These are phyloP conservation scores for Paraphoma sp. DNA, from an alignment of 2,329 filamentous ascomycete species.

Conservation along the genomic window DNA sequence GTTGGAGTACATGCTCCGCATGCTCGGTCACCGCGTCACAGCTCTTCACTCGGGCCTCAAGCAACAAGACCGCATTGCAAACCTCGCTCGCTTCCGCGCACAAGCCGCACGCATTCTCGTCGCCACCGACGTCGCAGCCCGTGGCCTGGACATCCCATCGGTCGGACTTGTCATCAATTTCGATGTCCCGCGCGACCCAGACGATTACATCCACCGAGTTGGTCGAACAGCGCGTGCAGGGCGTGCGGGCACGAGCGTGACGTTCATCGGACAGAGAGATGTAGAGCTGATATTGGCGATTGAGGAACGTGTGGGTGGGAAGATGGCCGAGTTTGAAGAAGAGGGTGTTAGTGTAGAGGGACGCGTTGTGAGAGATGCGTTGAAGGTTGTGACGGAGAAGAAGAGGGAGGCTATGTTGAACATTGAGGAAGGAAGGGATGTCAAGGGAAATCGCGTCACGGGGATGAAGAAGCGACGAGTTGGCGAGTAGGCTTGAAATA, in stretches of 20 bases:
- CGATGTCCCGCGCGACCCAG: slow-evolving; percentile 92
- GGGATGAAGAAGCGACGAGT: slow-evolving; percentile 42
- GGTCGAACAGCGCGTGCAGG: slow-evolving; percentile 95
- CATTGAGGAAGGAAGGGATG: slow-evolving; percentile 90
- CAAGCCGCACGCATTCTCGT: slow-evolving; percentile 87
- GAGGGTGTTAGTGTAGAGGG: slow-evolving; percentile 95
- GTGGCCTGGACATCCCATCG: slow-evolving; percentile 93
- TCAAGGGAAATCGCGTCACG: slow-evolving; percentile 77
- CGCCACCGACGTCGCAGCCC: slow-evolving; percentile 91
- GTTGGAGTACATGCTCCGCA: slow-evolving; percentile 84
- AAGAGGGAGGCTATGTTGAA: slow-evolving; percentile 90
- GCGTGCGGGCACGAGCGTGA: slow-evolving; percentile 79
- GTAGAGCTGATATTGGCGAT: slow-evolving; percentile 90
- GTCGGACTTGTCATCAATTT: slow-evolving; percentile 93
- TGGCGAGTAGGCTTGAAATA: neutral
- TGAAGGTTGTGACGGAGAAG: slow-evolving; percentile 94
- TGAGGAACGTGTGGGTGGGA: slow-evolving; percentile 77
- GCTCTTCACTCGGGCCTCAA: slow-evolving; percentile 87
- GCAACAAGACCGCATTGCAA: slow-evolving; percentile 83
- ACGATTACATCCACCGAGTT: slow-evolving; percentile 97
- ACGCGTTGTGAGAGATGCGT: slow-evolving; percentile 79
- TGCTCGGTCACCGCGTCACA: slow-evolving; percentile 88
- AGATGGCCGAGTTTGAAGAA: slow-evolving; percentile 85
- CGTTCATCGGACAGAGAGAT: slow-evolving; percentile 90
- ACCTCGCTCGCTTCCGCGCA: slow-evolving; percentile 90